A percentile compares a stretch with the other conserved stretches of the same genome.
Conservation (phyloP, 495 filamentous ascomycete species). For the Staphylotrichum longicolle region DNA sequence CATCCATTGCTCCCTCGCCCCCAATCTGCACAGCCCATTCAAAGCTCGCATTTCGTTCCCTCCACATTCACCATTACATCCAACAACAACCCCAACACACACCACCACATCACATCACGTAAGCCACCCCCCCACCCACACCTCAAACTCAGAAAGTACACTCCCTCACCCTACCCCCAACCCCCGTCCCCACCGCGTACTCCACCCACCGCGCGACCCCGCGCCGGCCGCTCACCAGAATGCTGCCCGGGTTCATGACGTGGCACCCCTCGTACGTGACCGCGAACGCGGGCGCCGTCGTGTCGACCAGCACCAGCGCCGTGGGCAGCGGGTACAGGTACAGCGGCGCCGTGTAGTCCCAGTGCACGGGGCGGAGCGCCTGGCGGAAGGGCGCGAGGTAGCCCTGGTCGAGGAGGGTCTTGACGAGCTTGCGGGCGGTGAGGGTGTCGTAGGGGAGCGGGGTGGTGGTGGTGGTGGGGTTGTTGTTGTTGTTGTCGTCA, state of each 20-base stretch:
- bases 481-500: constrained; percentile 28
- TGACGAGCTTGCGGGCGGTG: constrained; percentile 78
- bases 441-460: constrained; percentile 49
- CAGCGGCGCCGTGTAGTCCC: constrained; percentile 74
- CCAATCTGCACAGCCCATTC: too few relatives aligned
- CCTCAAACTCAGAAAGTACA: constrained; percentile 38
- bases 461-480: background rate
- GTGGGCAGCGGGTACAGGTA: constrained; percentile 87
- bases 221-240: constrained; percentile 62
- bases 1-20: too few relatives aligned
- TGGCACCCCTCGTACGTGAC: constrained; percentile 92
- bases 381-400: constrained; percentile 82
- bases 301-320: constrained; percentile 75
- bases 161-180: constrained; percentile 46
- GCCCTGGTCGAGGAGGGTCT: constrained; percentile 90
- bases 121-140: background rate
- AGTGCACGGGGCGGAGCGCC: constrained; percentile 71
- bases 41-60: too few relatives aligned
- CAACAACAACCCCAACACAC: too few relatives aligned
- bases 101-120: too few relatives aligned
- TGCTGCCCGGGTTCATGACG: constrained; percentile 87
- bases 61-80: too few relatives aligned
- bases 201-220: constrained; percentile 78
- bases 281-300: constrained; percentile 74
- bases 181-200: constrained; percentile 66